phyloP scores from a whole-genome alignment of 2,329 filamentous ascomycete species.

The Fusarium metavorans region DNA sequence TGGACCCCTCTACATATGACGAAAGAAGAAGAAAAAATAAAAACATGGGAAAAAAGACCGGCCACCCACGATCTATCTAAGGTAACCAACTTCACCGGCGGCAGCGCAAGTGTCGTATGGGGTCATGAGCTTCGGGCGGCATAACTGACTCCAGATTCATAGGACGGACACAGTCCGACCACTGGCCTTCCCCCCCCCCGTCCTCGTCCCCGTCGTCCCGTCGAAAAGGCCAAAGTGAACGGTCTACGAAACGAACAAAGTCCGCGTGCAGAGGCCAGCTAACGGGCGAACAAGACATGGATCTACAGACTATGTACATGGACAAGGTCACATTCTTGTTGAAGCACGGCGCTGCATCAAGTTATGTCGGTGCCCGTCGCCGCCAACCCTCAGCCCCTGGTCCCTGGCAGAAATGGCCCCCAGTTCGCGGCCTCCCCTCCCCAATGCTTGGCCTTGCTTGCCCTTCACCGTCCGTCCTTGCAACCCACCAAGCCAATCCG shows the following conservation, averaged over 20 bases:
- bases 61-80: conserved; percentile 17
- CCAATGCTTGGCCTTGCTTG: background rate
- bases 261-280: conserved; percentile 4
- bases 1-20: conserved; percentile 12
- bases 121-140: background rate
- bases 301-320: conserved; percentile 8
- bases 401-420: conserved; percentile 29
- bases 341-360: conserved; percentile 37
- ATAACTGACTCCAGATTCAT: conserved; percentile 24
- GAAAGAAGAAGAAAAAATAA: background rate
- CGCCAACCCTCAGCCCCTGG: conserved; percentile 31
- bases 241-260: conserved; percentile 7
- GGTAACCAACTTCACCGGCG: conserved; percentile 15
- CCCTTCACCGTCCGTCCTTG: conserved; percentile 18
- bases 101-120: conserved; percentile 11
- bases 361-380: conserved; percentile 40
- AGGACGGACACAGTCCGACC: conserved; percentile 10
- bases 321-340: conserved; percentile 23
- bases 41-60: background rate
- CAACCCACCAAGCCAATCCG: conserved; percentile 22
- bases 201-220: background rate
- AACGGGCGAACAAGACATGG: conserved; percentile 16
- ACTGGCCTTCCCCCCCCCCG: background rate
- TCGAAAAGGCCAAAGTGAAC: background rate
- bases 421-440: conserved; percentile 18